These are phyloP conservation scores for Xylaria hypoxylon DNA, from an alignment of 2,329 filamentous ascomycete species.

Conservation along the genomic window DNA sequence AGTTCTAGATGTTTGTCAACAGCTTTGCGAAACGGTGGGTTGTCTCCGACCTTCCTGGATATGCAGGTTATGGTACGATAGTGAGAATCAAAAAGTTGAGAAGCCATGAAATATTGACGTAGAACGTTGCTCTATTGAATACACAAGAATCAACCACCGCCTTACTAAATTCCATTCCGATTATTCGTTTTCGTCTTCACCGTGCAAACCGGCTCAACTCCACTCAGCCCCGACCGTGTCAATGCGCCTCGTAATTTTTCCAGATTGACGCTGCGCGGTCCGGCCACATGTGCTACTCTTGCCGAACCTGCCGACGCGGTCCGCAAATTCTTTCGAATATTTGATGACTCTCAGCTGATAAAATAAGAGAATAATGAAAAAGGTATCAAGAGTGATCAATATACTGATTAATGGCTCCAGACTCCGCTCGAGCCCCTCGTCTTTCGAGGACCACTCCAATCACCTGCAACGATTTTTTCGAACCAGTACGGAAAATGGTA, in stretches of 20 bases:
- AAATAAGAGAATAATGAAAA: slow-evolving; percentile 32
- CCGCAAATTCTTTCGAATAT: slow-evolving; percentile 27
- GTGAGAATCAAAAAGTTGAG: background rate
- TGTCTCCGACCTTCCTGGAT: background rate
- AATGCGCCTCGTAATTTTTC: slow-evolving; percentile 25
- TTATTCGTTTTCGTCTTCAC: slow-evolving; percentile 35
- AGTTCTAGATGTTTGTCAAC: background rate
- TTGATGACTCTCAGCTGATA: slow-evolving; percentile 2
- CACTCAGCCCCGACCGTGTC: slow-evolving; percentile 20
- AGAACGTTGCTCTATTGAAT: slow-evolving; percentile 39
- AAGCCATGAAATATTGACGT: slow-evolving; percentile 27
- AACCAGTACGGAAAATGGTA: slow-evolving; percentile 13
- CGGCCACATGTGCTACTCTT: slow-evolving; percentile 25
- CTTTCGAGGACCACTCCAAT: slow-evolving; percentile 17
- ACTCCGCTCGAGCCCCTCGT: slow-evolving; percentile 31
- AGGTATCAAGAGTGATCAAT: slow-evolving; percentile 37
- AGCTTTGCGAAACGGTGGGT: background rate
- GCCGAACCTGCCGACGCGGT: slow-evolving; percentile 23
- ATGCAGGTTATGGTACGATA: background rate
- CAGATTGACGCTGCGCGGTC: slow-evolving; percentile 18
- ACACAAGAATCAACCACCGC: slow-evolving; percentile 36
- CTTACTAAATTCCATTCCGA: slow-evolving; percentile 29
- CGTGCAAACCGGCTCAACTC: slow-evolving; percentile 23
- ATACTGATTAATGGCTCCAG: slow-evolving; percentile 41
- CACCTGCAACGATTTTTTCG: slow-evolving; percentile 12